These are phyloP conservation scores for Sporisorium exsertum DNA, from an alignment of 1,284 basidiomycete genomes.

Conservation along the genomic window DNA sequence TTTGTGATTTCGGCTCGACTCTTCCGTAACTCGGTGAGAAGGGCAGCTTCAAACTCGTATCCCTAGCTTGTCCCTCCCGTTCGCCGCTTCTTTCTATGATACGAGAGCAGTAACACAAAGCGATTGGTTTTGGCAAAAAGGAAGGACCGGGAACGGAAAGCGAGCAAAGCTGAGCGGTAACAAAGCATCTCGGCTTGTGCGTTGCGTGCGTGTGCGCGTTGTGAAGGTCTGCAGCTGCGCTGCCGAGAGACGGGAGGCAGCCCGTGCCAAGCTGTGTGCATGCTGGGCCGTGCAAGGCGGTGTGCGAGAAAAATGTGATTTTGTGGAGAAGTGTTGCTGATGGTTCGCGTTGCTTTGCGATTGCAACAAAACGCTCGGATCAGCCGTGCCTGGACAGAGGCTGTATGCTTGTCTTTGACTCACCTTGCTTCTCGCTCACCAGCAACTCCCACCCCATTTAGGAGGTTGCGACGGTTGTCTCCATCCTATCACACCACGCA, in stretches of 20 bases:
- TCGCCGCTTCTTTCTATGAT: too few species aligned
- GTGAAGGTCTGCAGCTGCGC: neutral
- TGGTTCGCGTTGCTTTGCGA: neutral
- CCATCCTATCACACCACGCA: neutral
- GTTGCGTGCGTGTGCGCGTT: neutral
- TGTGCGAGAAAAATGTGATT: neutral
- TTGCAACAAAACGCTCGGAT: conserved; percentile 8
- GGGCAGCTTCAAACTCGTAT: neutral
- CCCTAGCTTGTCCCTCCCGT: neutral
- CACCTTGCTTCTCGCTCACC: neutral
- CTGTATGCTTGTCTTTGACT: neutral
- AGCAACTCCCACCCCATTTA: neutral
- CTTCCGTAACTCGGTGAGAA: neutral
- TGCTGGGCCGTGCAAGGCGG: neutral
- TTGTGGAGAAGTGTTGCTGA: neutral
- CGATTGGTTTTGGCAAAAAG: too few species aligned
- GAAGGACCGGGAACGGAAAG: too few species aligned
- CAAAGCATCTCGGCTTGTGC: neutral
- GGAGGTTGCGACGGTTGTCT: neutral
- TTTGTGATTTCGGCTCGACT: neutral
- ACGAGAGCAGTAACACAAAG: too few species aligned
- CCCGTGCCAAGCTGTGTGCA: neutral
- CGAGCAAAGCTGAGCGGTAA: neutral
- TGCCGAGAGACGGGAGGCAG: neutral
- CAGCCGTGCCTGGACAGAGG: neutral